phyloP scores from a whole-genome alignment of 768 basidiomycete genomes.

The Boletus rex-veris region DNA sequence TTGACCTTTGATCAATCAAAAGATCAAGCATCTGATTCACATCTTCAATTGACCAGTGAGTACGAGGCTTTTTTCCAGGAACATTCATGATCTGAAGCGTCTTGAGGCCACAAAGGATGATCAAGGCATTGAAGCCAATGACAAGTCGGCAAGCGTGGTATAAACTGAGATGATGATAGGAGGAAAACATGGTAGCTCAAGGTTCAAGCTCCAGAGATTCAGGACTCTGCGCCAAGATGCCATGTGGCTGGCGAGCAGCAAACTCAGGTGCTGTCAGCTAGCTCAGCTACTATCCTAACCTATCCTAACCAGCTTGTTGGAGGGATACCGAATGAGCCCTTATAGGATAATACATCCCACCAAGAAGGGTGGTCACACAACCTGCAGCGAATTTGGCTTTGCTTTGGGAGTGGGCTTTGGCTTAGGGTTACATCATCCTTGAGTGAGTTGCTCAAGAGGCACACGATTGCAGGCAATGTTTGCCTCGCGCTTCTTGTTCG shows the following conservation, averaged over 20 bases:
- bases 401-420: constrained; percentile 40
- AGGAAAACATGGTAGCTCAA: not conserved
- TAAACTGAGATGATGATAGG: no score
- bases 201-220: no score
- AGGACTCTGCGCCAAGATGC: no score
- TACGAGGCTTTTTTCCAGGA: not conserved
- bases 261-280: no score
- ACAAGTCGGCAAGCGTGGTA: no score
- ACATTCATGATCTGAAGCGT: not conserved
- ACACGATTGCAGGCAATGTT: constrained; percentile 81
- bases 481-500: constrained; percentile 64
- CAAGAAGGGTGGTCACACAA: no score
- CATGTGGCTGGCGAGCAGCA: no score
- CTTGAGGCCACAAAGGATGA: not conserved
- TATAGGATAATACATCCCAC: no score
- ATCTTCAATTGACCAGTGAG: not conserved
- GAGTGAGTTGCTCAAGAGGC: constrained; percentile 64
- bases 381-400: constrained; percentile 45
- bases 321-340: no score
- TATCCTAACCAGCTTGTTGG: no score
- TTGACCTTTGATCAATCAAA: not conserved
- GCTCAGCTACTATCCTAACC: no score
- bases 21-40: not conserved
- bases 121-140: not conserved
- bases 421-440: constrained; percentile 42